These are phyloP conservation scores for Hypoxylon trugodes DNA, from an alignment of 495 filamentous ascomycete species.

Conservation along the genomic window DNA sequence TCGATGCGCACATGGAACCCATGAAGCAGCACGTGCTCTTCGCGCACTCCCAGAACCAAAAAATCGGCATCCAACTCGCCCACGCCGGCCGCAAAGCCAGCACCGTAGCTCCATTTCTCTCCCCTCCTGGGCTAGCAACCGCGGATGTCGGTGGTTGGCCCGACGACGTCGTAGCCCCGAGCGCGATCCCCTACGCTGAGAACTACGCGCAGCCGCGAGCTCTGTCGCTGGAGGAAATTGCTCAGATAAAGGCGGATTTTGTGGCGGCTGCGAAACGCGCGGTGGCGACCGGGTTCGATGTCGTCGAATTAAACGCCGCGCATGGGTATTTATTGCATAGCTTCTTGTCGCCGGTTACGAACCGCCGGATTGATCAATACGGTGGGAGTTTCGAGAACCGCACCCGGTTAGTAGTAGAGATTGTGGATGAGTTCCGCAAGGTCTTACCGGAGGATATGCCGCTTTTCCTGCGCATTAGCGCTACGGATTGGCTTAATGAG, in stretches of 20 bases:
- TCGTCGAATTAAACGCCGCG: constrained; percentile 60
- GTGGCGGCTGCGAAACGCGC: constrained; percentile 61
- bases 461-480: constrained; percentile 69
- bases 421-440: constrained; percentile 53
- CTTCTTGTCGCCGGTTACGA: constrained; percentile 66
- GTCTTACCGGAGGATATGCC: constrained; percentile 65
- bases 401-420: constrained; percentile 59
- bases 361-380: constrained; percentile 66
- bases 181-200: constrained; percentile 48
- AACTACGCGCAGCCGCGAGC: constrained; percentile 52
- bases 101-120: constrained; percentile 54
- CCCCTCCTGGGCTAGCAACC: constrained; percentile 40
- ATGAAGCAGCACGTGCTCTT: constrained; percentile 70
- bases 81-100: constrained; percentile 80
- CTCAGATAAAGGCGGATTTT: constrained; percentile 57
- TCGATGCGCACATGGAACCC: constrained; percentile 72
- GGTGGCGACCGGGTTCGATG: constrained; percentile 63
- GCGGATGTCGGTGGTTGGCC: constrained; percentile 71
- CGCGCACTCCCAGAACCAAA: constrained; percentile 71
- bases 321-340: constrained; percentile 70
- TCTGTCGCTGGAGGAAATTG: constrained; percentile 62
- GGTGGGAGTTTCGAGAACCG: constrained; percentile 67
- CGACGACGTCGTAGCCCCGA: constrained; percentile 67
- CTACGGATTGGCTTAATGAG: constrained; percentile 69
- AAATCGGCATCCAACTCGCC: constrained; percentile 76